These are phyloP conservation scores for Pisolithus albus DNA, from an alignment of 768 basidiomycete species.

Conservation along the genomic window DNA sequence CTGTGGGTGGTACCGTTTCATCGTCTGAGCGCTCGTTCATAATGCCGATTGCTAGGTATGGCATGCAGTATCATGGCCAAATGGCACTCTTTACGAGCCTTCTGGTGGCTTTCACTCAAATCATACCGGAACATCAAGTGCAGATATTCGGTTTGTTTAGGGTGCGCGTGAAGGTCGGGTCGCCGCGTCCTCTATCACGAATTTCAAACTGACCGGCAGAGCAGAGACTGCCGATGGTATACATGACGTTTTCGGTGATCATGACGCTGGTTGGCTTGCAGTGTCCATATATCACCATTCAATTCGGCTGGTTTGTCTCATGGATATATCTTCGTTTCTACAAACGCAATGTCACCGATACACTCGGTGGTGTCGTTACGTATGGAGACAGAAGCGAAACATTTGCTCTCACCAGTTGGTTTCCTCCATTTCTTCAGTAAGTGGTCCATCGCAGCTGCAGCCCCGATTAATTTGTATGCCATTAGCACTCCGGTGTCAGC, in stretches of 20 bases:
- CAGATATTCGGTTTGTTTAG: conserved; percentile 82
- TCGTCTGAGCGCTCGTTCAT: conserved; percentile 5
- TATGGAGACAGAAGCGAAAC: conserved; percentile 96
- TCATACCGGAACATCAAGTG: conserved; percentile 97
- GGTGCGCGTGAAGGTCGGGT: conserved; percentile 78
- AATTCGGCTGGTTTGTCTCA: conserved; percentile 97
- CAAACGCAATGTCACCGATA: conserved; percentile 74
- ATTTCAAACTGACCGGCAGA: conserved; percentile 3
- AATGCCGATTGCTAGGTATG: conserved; percentile 50
- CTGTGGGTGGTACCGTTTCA: conserved; percentile 46
- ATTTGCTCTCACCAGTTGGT: conserved; percentile 92
- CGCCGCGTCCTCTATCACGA: conserved; percentile 6
- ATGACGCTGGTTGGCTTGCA: conserved; percentile 79
- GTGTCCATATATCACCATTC: conserved; percentile 87
- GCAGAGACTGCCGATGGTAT: conserved; percentile 92
- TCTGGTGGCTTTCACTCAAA: conserved; percentile 93
- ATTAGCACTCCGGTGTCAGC: conserved; percentile 63
- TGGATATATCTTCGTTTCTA: conserved; percentile 97
- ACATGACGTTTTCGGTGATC: conserved; percentile 84
- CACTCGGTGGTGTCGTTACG: conserved; percentile 52
- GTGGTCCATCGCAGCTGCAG: conserved; percentile 24
- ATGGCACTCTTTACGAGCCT: conserved; percentile 85
- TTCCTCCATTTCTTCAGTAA: conserved; percentile 92
- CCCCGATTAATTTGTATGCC: conserved; percentile 1
- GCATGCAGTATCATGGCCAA: conserved; percentile 86